Percentiles rank a stretch among this genome's conserved stretches.
phyloP scores from a whole-genome alignment of 164 flowering plant species.

The Annona squamosa region DNA sequence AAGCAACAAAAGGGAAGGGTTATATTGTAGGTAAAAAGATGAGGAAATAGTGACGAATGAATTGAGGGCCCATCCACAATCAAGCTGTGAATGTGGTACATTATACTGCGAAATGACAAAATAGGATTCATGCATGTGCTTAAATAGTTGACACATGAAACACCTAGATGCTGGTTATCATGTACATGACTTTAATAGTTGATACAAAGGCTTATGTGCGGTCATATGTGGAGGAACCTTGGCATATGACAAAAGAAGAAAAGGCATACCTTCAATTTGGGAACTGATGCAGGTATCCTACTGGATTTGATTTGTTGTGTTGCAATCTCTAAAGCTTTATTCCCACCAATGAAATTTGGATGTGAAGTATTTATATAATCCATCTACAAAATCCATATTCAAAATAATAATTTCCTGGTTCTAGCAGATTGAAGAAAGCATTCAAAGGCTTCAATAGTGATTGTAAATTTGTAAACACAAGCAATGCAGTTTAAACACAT shows the following conservation, averaged over 20 bases:
- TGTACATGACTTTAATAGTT: no score
- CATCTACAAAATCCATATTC: slow-evolving; percentile 46
- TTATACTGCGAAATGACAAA: no score
- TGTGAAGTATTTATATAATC: slow-evolving; percentile 98
- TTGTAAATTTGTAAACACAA: background rate
- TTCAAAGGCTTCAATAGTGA: background rate
- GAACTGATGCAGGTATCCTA: slow-evolving; percentile 29
- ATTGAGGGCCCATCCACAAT: no score
- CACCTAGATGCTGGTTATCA: no score
- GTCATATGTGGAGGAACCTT: background rate
- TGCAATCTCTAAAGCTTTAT: slow-evolving; percentile 84
- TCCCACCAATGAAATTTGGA: slow-evolving; percentile 93
- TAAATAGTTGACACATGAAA: no score
- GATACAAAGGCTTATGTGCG: no score
- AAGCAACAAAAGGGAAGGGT: no score
- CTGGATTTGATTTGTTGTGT: slow-evolving; percentile 60
- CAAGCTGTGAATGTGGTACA: no score
- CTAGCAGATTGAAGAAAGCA: background rate
- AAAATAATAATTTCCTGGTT: background rate
- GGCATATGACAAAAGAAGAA: background rate
- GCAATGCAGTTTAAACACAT: background rate
- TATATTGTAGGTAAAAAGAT: no score
- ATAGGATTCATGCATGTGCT: no score
- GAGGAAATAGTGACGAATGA: no score
- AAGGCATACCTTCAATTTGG: slow-evolving; percentile 56